Conservation (phyloP, 2,329 filamentous ascomycete genomes). For the Fusarium euwallaceae region DNA sequence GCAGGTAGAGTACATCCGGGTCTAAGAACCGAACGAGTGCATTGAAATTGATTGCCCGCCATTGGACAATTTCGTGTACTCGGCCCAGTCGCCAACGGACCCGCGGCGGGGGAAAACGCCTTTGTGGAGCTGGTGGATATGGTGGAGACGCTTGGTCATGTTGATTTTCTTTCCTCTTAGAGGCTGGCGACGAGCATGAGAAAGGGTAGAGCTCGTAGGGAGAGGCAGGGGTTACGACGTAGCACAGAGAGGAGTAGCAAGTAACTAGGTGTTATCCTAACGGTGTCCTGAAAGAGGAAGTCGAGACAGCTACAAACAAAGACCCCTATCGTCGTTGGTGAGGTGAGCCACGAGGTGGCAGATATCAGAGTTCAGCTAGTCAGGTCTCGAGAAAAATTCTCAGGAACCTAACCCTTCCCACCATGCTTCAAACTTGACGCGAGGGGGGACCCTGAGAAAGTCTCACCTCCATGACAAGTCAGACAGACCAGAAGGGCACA, state of each 20-base stretch:
- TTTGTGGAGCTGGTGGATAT: slow-evolving; percentile 36
- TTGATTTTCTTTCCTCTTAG: slow-evolving; percentile 37
- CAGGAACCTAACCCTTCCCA: slow-evolving; percentile 10
- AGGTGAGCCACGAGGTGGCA: slow-evolving; percentile 22
- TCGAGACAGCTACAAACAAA: neutral
- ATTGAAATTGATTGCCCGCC: slow-evolving; percentile 38
- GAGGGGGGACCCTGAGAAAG: slow-evolving; percentile 28
- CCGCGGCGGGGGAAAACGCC: slow-evolving; percentile 33
- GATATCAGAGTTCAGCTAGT: slow-evolving; percentile 32
- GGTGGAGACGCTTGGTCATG: slow-evolving; percentile 43
- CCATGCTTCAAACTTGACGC: neutral
- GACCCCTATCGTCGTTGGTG: slow-evolving; percentile 5
- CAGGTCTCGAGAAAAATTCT: slow-evolving; percentile 25
- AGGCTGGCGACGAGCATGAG: slow-evolving; percentile 19
- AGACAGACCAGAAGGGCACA: slow-evolving; percentile 5
- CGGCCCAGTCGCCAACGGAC: slow-evolving; percentile 19
- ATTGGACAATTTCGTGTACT: slow-evolving; percentile 33
- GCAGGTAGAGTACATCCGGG: slow-evolving; percentile 23
- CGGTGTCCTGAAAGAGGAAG: slow-evolving; percentile 5
- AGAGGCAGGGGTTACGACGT: slow-evolving; percentile 24
- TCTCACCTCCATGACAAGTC: neutral
- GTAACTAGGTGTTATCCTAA: neutral
- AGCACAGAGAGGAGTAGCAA: neutral
- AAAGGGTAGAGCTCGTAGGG: slow-evolving; percentile 9
- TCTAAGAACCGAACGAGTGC: slow-evolving; percentile 22